These are phyloP conservation scores for Ampelomyces quisqualis DNA, from an alignment of 2,329 filamentous ascomycete genomes.

Conservation along the genomic window DNA sequence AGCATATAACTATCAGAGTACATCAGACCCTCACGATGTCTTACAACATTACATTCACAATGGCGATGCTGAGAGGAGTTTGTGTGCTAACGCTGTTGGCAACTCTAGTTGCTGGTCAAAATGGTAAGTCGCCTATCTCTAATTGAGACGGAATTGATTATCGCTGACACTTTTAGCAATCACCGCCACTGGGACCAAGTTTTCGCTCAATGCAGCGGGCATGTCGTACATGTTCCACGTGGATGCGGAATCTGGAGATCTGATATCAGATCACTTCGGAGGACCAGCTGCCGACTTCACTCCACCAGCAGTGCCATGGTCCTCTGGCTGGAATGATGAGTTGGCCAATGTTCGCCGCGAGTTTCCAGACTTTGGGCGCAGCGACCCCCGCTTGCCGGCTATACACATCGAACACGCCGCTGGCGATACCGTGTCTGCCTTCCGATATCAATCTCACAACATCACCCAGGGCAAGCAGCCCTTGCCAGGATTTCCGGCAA, in stretches of 20 bases:
- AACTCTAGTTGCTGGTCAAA: constrained; percentile 15
- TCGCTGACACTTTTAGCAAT: constrained; percentile 46
- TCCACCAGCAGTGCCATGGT: constrained; percentile 43
- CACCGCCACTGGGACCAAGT: constrained; percentile 56
- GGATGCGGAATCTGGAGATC: constrained; percentile 56
- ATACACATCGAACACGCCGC: constrained; percentile 60
- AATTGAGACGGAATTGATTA: not conserved
- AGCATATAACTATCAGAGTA: constrained; percentile 14
- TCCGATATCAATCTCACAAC: constrained; percentile 60
- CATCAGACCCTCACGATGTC: constrained; percentile 2
- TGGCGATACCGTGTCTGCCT: constrained; percentile 60
- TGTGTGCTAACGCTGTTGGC: constrained; percentile 16
- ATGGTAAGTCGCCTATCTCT: constrained; percentile 18
- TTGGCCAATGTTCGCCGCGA: constrained; percentile 59
- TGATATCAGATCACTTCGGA: constrained; percentile 64
- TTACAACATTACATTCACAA: not conserved
- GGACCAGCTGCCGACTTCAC: constrained; percentile 56
- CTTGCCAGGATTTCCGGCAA: constrained; percentile 59
- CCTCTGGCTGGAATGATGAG: constrained; percentile 57
- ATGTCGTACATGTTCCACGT: constrained; percentile 66
- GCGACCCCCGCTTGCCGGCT: constrained; percentile 63
- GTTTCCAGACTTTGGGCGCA: constrained; percentile 64
- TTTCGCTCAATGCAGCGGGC: constrained; percentile 57
- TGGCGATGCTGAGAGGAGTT: constrained; percentile 10
- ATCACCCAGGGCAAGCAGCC: constrained; percentile 58